Evolutionary conservation across 805 yeast species (phyloP).

Genomic region (Schizosaccharomyces lindneri): DNA sequence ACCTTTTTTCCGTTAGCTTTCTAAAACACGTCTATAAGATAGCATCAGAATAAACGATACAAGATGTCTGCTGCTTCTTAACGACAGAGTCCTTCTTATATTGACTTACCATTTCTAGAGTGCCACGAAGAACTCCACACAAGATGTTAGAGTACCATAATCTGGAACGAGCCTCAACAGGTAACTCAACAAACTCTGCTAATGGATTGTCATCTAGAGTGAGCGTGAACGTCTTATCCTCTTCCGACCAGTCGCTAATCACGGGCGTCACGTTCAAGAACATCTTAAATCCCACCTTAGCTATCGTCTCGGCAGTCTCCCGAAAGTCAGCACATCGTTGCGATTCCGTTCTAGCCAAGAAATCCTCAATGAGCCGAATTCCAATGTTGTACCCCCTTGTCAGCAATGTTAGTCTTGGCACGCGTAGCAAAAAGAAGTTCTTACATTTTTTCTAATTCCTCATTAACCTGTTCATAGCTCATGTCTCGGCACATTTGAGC

Average conservation of each 20-base stretch:
- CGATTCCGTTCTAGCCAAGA: slow-evolving; percentile 65
- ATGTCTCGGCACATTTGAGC: slow-evolving; percentile 72
- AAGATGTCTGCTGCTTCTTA: neutral
- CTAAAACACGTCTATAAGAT: neutral
- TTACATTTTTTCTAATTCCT: slow-evolving; percentile 57
- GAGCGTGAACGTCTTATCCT: slow-evolving; percentile 48
- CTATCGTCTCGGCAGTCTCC: slow-evolving; percentile 68
- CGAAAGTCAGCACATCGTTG: slow-evolving; percentile 56
- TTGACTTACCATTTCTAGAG: slow-evolving; percentile 46
- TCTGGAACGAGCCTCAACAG: slow-evolving; percentile 48
- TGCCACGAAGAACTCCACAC: slow-evolving; percentile 77
- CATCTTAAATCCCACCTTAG: slow-evolving; percentile 65
- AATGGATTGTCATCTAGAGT: slow-evolving; percentile 67
- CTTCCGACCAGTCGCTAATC: slow-evolving; percentile 50
- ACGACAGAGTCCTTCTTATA: neutral
- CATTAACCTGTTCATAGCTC: slow-evolving; percentile 57
- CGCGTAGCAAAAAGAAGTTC: neutral
- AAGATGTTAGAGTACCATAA: slow-evolving; percentile 83
- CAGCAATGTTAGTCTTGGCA: neutral
- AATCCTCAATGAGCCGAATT: slow-evolving; percentile 70
- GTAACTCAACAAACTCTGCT: slow-evolving; percentile 85
- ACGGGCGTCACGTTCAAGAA: slow-evolving; percentile 64
- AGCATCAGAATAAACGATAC: too few relatives aligned
- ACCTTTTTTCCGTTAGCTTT: slow-evolving; percentile 18
- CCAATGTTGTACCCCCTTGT: slow-evolving; percentile 67